Conservation (phyloP, 768 basidiomycete species). For the Kwoniella dejecticola region DNA sequence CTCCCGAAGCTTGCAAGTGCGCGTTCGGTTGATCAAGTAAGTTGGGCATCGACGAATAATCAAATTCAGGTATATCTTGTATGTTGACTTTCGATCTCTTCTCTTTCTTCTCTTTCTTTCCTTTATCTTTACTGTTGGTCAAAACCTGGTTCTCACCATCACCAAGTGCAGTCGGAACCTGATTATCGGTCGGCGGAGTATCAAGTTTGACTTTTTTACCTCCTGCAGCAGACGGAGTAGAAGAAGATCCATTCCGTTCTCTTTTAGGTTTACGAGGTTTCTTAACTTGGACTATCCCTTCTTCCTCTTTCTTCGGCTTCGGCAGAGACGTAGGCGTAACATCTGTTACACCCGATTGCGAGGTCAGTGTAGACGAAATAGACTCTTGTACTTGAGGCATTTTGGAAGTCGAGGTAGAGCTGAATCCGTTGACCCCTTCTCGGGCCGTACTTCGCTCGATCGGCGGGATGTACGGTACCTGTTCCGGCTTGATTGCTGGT, state of each 20-base stretch:
- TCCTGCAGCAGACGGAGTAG: constrained; percentile 1
- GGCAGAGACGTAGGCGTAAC: background rate
- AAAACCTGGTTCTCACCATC: no score
- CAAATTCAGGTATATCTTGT: constrained; percentile 63
- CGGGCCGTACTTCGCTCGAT: constrained; percentile 60
- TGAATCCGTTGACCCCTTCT: background rate
- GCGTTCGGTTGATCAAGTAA: constrained; percentile 62
- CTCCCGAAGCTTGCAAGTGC: background rate
- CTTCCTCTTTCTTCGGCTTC: constrained; percentile 57
- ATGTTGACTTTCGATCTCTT: constrained; percentile 26
- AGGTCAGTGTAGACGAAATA: background rate
- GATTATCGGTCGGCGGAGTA: constrained; percentile 4
- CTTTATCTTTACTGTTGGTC: no score
- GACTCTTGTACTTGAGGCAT: background rate
- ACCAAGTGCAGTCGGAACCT: no score
- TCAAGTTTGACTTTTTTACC: constrained; percentile 27
- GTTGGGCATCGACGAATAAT: constrained; percentile 71
- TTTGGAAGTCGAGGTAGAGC: background rate
- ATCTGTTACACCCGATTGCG: background rate
- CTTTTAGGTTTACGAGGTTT: constrained; percentile 65
- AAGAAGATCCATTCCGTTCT: background rate
- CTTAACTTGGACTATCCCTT: constrained; percentile 73
- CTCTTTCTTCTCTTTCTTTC: constrained; percentile 14
- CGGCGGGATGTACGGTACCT: constrained; percentile 77
- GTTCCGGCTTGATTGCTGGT: constrained; percentile 58